Conservation (phyloP, 495 filamentous ascomycete genomes). For the Schizothecium vesticola region DNA sequence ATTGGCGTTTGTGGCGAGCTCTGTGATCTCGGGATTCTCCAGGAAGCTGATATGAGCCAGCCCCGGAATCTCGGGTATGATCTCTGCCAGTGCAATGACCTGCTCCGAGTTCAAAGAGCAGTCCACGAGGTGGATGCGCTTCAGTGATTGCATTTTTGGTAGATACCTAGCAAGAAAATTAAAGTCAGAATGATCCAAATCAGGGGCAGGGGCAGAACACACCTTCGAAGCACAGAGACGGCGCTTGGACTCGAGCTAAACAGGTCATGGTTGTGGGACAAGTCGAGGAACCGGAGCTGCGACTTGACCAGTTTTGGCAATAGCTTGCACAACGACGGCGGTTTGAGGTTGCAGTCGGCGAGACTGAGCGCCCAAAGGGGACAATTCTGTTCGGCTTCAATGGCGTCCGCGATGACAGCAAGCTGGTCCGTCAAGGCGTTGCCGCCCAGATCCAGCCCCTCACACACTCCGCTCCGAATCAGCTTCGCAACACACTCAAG, state of each 20-base stretch:
- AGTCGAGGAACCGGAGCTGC: slow-evolving; percentile 80
- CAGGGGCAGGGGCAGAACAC: slow-evolving; percentile 18
- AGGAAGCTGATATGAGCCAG: slow-evolving; percentile 84
- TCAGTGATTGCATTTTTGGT: slow-evolving; percentile 72
- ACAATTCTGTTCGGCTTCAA: slow-evolving; percentile 52
- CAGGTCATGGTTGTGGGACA: slow-evolving; percentile 80
- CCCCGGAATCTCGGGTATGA: slow-evolving; percentile 76
- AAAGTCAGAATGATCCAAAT: neutral
- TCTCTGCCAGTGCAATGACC: slow-evolving; percentile 81
- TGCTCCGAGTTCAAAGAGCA: slow-evolving; percentile 82
- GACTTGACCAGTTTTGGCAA: slow-evolving; percentile 69
- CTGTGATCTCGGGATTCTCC: slow-evolving; percentile 69
- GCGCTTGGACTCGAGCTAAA: slow-evolving; percentile 73
- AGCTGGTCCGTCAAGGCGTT: slow-evolving; percentile 70
- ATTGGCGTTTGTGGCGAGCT: slow-evolving; percentile 56
- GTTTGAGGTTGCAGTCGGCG: slow-evolving; percentile 77
- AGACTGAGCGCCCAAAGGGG: slow-evolving; percentile 78
- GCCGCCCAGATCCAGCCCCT: slow-evolving; percentile 90
- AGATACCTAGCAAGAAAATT: slow-evolving; percentile 51
- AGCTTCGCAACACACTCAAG: slow-evolving; percentile 71
- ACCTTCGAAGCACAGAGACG: slow-evolving; percentile 66
- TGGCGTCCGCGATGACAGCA: slow-evolving; percentile 56
- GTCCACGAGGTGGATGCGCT: slow-evolving; percentile 81
- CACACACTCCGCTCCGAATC: slow-evolving; percentile 66
- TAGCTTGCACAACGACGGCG: slow-evolving; percentile 64